Percentiles rank a stretch among this genome's conserved stretches.
Evolutionary conservation across 257 asterid genomes (phyloP).

Genomic region (Solanum chilense): DNA sequence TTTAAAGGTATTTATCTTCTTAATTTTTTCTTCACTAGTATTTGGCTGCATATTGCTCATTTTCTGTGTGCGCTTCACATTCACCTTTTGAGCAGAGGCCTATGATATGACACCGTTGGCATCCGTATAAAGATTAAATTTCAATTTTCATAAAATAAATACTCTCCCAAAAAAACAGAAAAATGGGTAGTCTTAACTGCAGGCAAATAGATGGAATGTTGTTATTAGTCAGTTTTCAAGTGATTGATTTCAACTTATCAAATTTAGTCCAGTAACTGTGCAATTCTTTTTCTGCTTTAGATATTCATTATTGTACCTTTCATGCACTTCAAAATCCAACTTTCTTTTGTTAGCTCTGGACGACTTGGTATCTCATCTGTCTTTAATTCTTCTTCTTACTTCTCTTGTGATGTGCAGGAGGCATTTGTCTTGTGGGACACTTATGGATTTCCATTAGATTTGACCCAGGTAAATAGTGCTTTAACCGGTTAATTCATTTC

Average conservation of each 20-base stretch:
- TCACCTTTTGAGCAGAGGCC: neutral
- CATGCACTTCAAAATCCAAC: neutral
- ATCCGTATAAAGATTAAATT: neutral
- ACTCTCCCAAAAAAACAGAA: neutral
- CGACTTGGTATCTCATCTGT: neutral
- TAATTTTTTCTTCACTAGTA: no score
- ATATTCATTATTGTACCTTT: neutral
- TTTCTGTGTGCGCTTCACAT: neutral
- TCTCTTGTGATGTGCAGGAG: constrained; percentile 50
- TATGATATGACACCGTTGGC: neutral
- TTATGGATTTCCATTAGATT: constrained; percentile 92
- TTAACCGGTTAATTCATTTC: neutral
- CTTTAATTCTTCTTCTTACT: constrained; percentile 3
- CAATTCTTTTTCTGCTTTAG: neutral
- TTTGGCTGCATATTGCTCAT: no score
- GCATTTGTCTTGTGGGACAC: constrained; percentile 98
- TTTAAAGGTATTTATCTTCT: neutral
- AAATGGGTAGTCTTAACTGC: neutral
- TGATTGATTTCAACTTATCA: neutral
- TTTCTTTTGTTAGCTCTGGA: neutral
- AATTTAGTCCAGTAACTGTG: neutral
- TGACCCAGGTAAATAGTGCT: constrained; percentile 65
- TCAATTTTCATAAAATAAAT: neutral
- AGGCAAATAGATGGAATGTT: neutral
- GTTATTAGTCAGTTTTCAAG: neutral